Percentiles rank a stretch among this genome's conserved stretches.
These are phyloP conservation scores for Tolypocladium ovalisporum DNA, from an alignment of 2,329 filamentous ascomycete species.

Conservation along the genomic window DNA sequence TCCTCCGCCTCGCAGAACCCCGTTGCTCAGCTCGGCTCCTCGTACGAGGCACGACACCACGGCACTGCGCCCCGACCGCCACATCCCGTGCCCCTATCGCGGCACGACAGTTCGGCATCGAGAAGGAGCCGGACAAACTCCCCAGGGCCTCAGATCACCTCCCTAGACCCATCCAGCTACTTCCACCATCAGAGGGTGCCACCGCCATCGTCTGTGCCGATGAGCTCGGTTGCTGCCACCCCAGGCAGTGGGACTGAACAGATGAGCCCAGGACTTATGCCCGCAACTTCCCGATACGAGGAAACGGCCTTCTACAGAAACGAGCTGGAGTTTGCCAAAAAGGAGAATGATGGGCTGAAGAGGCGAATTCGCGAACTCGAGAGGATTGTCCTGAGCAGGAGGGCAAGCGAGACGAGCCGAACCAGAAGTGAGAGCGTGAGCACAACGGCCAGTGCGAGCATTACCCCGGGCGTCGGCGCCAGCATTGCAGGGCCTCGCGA, in stretches of 20 bases:
- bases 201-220: constrained; percentile 17
- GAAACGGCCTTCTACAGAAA: constrained; percentile 49
- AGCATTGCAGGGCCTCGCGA: constrained; percentile 36
- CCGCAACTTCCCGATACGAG: constrained; percentile 49
- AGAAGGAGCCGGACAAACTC: constrained; percentile 40
- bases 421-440: constrained; percentile 41
- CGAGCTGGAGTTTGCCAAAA: constrained; percentile 50
- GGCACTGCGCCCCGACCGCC: constrained; percentile 31
- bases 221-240: constrained; percentile 29
- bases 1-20: constrained; percentile 45
- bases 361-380: constrained; percentile 52
- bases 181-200: constrained; percentile 36
- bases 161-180: constrained; percentile 32
- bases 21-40: constrained; percentile 23
- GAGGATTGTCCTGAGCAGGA: constrained; percentile 36
- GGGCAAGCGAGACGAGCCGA: constrained; percentile 34
- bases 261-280: constrained; percentile 42
- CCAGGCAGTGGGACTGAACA: constrained; percentile 29
- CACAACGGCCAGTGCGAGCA: constrained; percentile 38
- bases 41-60: constrained; percentile 26
- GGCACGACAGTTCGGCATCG: constrained; percentile 46
- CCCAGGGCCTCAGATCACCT: constrained; percentile 31
- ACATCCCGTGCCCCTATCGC: constrained; percentile 32
- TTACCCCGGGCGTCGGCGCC: constrained; percentile 23
- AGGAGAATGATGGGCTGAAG: constrained; percentile 53